Conservation (phyloP, 768 basidiomycete genomes). For the Tulasnella sp. region DNA sequence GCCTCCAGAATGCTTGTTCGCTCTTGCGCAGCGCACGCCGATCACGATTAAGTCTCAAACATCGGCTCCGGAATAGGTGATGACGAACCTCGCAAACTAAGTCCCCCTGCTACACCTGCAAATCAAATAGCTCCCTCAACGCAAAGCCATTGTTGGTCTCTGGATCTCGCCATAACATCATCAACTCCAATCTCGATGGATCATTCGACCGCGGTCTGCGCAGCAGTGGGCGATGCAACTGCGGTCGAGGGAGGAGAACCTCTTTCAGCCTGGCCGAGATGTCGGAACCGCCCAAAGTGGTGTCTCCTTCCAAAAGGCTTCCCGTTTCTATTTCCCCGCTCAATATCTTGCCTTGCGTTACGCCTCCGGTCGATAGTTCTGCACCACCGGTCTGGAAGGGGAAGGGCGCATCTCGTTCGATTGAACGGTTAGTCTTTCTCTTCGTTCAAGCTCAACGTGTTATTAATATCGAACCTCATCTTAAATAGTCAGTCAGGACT, state of each 20-base stretch:
- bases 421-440: constrained; percentile 27
- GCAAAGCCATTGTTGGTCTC: constrained; percentile 26
- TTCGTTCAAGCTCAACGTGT: neutral
- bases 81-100: no score
- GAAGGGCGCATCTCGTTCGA: constrained; percentile 24
- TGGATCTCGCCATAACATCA: neutral
- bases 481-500: constrained; percentile 53
- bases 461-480: constrained; percentile 4
- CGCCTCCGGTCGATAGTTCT: constrained; percentile 22
- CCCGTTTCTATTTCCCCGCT: neutral
- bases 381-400: constrained; percentile 29
- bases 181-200: neutral
- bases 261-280: constrained; percentile 34
- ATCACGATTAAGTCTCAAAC: no score
- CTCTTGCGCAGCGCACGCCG: constrained; percentile 74
- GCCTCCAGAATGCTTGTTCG: constrained; percentile 66
- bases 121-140: constrained; percentile 16
- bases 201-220: no score
- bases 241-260: constrained; percentile 25
- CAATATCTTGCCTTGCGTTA: constrained; percentile 8
- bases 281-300: constrained; percentile 25
- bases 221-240: constrained; percentile 14
- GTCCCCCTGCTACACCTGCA: neutral
- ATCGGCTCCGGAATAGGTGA: no score
- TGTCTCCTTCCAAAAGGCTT: neutral